Evolutionary conservation across 176 grass and related monocot genomes (phyloP), one percentile per base, ranked within the genome.

Genomic region (Triticum urartu): DNA sequence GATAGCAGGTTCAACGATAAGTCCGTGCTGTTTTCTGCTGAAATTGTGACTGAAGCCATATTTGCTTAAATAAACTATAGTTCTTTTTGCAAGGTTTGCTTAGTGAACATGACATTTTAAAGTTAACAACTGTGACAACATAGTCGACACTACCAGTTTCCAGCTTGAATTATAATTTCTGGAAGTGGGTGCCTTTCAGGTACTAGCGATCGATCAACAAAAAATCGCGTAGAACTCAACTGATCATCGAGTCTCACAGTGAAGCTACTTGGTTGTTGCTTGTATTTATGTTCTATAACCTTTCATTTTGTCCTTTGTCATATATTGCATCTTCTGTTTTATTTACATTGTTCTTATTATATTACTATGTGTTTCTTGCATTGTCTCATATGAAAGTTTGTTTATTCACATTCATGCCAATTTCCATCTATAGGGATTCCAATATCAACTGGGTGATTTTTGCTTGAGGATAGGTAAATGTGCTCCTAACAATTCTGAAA

Each of bases 401-500:
- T 80, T 33, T 17, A 87, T 90, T 32, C 65, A 79, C 68, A 52
- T 17, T 52, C 48, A 40, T 28, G 10, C 3, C 62, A 28, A 72
- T 36, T 86, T 82, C 66, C 64, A 52, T 85, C 45, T 86, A 9
- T 75, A 98, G 95, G 95, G 95, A 63, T 86, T 94, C 65, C 96
- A 95, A 52, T 98, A 91, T 78, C 92, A 87, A 91, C 86, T 95
- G 43, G 96, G 96, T 65, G 96, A 98, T 84, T 95, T 98, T 81
- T 86, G 66, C 85, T 48, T 95, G 84, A 92, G 90, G 88, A 92
- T 98, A 64, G 96, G 93, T 81, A 98, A 98, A 91, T 98, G 93
- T 86, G 68, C 89, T 86, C 87, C 90, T 83, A 90, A 81, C 13
- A 89, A 78, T 77, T 89, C 90, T 40, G 96, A 98, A 79, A 40